Percentiles rank a stretch among this genome's conserved stretches.
These are phyloP conservation scores for Astrephomene gubernaculifera DNA, from an alignment of 139 green algal genomes.

Conservation along the genomic window DNA sequence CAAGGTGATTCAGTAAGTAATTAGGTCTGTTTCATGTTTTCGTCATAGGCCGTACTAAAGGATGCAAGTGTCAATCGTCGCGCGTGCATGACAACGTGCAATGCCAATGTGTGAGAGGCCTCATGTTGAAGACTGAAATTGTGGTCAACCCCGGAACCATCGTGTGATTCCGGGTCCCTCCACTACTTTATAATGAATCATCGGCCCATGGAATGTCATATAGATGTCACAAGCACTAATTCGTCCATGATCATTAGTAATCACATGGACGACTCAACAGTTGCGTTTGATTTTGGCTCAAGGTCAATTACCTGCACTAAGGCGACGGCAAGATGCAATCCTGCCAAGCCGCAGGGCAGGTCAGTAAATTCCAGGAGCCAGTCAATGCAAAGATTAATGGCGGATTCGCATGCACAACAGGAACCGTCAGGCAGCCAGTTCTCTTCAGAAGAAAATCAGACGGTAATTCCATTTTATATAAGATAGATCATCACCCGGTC, in stretches of 20 bases:
- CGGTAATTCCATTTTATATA: constrained; percentile 43
- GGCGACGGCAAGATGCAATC: neutral
- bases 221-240: constrained; percentile 15
- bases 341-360: neutral
- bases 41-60: neutral
- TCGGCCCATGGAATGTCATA: neutral
- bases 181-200: constrained; percentile 44
- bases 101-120: neutral
- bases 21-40: constrained; percentile 25
- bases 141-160: neutral
- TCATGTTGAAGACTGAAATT: constrained; percentile 47
- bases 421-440: constrained; percentile 36
- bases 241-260: constrained; percentile 6
- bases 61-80: neutral
- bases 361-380: neutral
- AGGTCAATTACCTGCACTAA: neutral
- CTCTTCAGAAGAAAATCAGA: constrained; percentile 10
- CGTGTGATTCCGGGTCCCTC: constrained; percentile 5
- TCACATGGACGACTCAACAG: constrained; percentile 41
- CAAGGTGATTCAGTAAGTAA: constrained; percentile 1
- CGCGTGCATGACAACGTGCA: neutral
- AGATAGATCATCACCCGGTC: constrained; percentile 8
- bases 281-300: neutral
- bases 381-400: neutral
- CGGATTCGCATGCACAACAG: neutral